Base-by-base conservation (phyloP, 495 filamentous ascomycete genomes). In the Annulohypoxylon stygium region DNA sequence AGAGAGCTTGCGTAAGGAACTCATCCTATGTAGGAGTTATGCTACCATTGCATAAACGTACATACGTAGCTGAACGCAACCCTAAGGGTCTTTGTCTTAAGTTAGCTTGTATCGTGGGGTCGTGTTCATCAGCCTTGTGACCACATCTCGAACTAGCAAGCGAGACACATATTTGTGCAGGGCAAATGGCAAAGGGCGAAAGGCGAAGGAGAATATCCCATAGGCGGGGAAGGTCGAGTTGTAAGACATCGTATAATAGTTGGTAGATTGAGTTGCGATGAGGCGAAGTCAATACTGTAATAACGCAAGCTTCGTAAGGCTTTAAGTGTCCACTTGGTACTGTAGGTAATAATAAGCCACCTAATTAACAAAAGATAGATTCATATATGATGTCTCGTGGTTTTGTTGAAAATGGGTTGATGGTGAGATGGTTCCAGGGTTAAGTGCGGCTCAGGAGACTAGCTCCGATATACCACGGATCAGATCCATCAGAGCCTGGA, bases 401-500 rank as follows among this genome's bases (percentile, higher is more conserved):
- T 71, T 20, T 53, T 16, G 11, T 37, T 37, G 61, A 45, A 50
- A 45, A 57, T 65, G 61, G 68, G 10, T 65, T 70, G 70, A 73
- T 65, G 39, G 61, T 34, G 39, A 47, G 20, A 64, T 64, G 60
- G 67, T 10, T 64, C 63, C 63, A 67, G 50, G 47, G 61, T 25
- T 71, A 70, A 50, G 51, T 30, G 60, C 67, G 60, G 67, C 67
- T 70, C 67, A 70, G 59, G 60, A 70, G 67, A 70, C n/a, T 5
- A 61, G 65, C 65, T 45, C 39, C 55, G 18, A 61, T 14, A n/a
- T 20, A 16, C 18, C 9, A 25, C 20, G 20, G 20, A 23, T 23
- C 20, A 23, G 20, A 23, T 23, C 20, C 20, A 23, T 23, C 20
- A 23, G 20, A 23, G 1, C 20, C 20, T 23, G 20, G 20, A 23